Evolutionary conservation across 225 moss, liverwort and hornwort species (phyloP), one percentile per base, ranked within the genome.

Genomic region (Sphagnum contortum): DNA sequence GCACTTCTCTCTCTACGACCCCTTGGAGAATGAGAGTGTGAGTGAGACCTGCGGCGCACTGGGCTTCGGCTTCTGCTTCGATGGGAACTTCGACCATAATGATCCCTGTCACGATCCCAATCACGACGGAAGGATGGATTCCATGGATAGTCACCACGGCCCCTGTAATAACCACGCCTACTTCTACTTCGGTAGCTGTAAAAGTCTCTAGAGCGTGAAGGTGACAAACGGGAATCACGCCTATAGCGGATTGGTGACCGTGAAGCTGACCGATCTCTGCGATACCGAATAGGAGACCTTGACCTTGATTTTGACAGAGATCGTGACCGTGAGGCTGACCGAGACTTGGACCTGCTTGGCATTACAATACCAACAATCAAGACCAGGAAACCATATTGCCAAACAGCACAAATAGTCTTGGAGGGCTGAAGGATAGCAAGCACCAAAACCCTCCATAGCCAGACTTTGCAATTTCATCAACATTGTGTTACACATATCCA

Each of bases 301-400:
- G 91, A 91, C 50, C 81, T 91, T 51, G 94, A 94, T 70, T 84
- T 87, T 44, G 86, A 88, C 65, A 73, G 70, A n/a, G 87, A 83
- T 59, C 63, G 44, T 59, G 91, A 86, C 54, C 79, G 75, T 67
- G 83, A 89, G 3, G 78, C 69, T 5, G 85, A 75, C 64, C 59
- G 77, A 12, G 84, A 90, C 78, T 82, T 73, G 65, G 84, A 86
- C 85, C 94, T 94, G 82, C 48, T 76, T 72, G 58, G 77, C 47
- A 73, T 77, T 67, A 74, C 52, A 76, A 56, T 71, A 68, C 66
- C 64, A 10, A 65, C 44, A 44, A 29, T 14, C 51, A 53, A 65
- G 50, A 65, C 49, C 64, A 49, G 10, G 10, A 55, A 12, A 45
- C 29, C 29, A 29, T 29, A 29, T 29, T 29, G 29, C 29, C 29